These are phyloP conservation scores for Scedosporium dehoogii DNA, from an alignment of 2,329 filamentous ascomycete genomes.

Conservation along the genomic window DNA sequence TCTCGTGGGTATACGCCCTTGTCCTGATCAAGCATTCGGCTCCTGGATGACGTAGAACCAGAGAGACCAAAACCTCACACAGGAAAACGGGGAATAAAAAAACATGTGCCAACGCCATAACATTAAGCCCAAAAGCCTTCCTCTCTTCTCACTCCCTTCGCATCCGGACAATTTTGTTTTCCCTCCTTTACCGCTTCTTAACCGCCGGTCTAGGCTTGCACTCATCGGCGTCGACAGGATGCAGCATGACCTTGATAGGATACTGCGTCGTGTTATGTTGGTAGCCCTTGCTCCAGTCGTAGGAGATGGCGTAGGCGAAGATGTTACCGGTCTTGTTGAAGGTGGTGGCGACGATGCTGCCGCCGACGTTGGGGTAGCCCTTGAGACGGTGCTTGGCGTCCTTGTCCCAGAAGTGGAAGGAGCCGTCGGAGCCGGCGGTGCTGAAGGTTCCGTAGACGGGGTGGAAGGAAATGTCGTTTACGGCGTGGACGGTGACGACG, in stretches of 20 bases:
- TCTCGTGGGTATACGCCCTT: background rate
- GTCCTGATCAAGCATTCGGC: background rate
- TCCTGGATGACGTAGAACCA: background rate
- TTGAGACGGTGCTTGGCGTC: constrained; percentile 82
- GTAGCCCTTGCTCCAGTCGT: constrained; percentile 98
- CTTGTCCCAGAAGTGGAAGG: constrained; percentile 96
- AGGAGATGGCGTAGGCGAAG: constrained; percentile 84
- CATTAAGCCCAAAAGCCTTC: background rate
- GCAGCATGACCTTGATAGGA: constrained; percentile 76
- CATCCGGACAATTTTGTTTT: background rate
- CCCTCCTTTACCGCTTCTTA: constrained; percentile 4
- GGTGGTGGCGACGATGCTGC: constrained; percentile 81
- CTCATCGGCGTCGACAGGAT: constrained; percentile 57
- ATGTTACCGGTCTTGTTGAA: constrained; percentile 81
- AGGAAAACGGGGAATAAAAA: background rate
- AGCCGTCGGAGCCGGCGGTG: constrained; percentile 89
- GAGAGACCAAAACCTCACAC: background rate
- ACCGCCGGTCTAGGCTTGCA: constrained; percentile 51
- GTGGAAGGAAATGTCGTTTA: constrained; percentile 98
- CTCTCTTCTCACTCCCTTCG: background rate
- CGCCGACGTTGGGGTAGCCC: constrained; percentile 76
- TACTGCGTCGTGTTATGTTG: constrained; percentile 66
- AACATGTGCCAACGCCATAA: background rate
- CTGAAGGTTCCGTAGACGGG: constrained; percentile 96
- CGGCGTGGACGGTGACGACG: constrained; percentile 80